Evolutionary conservation across 2,329 filamentous ascomycete genomes (phyloP), one percentile per base, ranked within the genome.

Genomic region (Colletotrichum orbiculare): DNA sequence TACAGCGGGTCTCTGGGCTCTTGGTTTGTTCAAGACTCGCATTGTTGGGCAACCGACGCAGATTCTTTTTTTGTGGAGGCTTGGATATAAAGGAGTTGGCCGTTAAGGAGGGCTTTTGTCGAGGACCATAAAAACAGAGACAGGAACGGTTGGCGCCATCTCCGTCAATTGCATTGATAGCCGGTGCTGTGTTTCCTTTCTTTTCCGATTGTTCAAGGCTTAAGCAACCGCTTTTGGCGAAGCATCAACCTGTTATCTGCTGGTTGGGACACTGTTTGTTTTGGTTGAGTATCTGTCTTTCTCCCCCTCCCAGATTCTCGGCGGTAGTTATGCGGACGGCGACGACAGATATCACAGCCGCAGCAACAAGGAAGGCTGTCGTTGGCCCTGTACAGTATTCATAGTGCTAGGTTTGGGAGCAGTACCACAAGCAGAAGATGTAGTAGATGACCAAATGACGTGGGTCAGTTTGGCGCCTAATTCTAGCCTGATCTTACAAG

Each of bases 1-100:
- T 42, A 49, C 60, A 54, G 55, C 41, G 57, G 57, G 50, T 15
- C n/a, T 59, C 55, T 37, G 49, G 45, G 46, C 56, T 50, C 38
- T 39, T 37, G 47, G 59, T 17, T 17, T 47, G 50, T 53, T 53
- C 33, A 65, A 67, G 65, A 67, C 58, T 61, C 55, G 61, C 65
- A 67, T 67, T 52, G 61, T 67, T 57, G 65, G 65, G 65, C 65
- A 38, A 67, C 65, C 62, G 65, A 66, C 62, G 49, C 50, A 37
- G 55, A 57, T 5, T 25, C 25, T 25, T 39, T 17, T 47, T 41
- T 64, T 57, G 38, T 39, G 42, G 39, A 34, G 43, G 43, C 42
- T 43, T n/a, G 17, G 38, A 47, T 11, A 50, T 39, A 47, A 15
- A 9, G 48, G 55, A 50, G 45, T 54, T 62, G 57, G 63, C 47